Conservation (phyloP, 1,284 basidiomycete species). For the Heterobasidion occidentale region DNA sequence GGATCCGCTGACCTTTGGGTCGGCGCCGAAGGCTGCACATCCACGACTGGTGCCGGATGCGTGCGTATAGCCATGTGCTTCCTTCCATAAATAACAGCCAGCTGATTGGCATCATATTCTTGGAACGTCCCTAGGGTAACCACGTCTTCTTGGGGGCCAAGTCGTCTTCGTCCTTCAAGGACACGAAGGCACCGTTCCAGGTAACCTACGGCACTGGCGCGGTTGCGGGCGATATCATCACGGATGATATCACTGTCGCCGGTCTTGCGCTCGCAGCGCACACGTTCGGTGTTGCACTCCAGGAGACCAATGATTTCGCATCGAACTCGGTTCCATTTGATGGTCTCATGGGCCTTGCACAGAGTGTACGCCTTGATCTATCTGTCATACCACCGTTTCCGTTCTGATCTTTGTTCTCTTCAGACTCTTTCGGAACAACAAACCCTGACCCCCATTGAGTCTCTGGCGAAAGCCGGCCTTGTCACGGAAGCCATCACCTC, state of each 20-base stretch:
- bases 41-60: conserved; percentile 38
- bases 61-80: conserved; percentile 24
- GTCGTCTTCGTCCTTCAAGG: conserved; percentile 61
- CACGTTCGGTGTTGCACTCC: conserved; percentile 64
- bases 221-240: conserved; percentile 59
- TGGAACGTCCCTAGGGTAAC: conserved; percentile 29
- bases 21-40: conserved; percentile 48
- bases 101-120: neutral
- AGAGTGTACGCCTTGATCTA: conserved; percentile 38
- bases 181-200: conserved; percentile 46
- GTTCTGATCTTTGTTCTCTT: neutral
- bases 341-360: conserved; percentile 80
- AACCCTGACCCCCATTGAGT: conserved; percentile 67
- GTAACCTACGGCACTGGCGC: conserved; percentile 75
- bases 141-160: conserved; percentile 63
- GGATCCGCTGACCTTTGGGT: conserved; percentile 86
- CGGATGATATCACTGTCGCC: conserved; percentile 64
- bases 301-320: conserved; percentile 62
- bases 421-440: conserved; percentile 60
- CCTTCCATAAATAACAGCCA: neutral
- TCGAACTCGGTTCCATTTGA: conserved; percentile 53
- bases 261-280: conserved; percentile 56
- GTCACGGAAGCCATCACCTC: conserved; percentile 69
- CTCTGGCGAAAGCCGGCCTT: conserved; percentile 52
- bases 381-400: neutral